These are phyloP conservation scores for Rhizopogon salebrosus DNA, from an alignment of 768 basidiomycete genomes.

Conservation along the genomic window DNA sequence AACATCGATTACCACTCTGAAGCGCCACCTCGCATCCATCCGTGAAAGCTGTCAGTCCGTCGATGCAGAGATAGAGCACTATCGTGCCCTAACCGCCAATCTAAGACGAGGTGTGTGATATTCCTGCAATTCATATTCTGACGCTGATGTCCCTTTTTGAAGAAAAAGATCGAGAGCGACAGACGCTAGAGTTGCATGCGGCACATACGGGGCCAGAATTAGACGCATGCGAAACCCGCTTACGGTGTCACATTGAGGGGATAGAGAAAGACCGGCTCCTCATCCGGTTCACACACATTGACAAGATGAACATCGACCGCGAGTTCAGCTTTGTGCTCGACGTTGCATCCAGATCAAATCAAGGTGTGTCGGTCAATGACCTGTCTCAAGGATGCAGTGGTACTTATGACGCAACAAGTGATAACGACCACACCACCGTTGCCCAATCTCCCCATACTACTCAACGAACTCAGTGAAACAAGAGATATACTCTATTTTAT, in stretches of 20 bases:
- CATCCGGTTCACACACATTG: conserved; percentile 65
- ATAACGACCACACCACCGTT: conserved; percentile 75
- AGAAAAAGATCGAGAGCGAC: conserved; percentile 69
- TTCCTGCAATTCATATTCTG: not conserved
- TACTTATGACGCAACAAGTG: conserved; percentile 38
- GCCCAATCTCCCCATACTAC: conserved; percentile 58
- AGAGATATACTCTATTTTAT: conserved; percentile 71
- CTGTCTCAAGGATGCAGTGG: not conserved
- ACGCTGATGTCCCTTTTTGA: not conserved
- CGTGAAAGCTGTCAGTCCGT: conserved; percentile 54
- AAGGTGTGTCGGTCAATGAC: conserved; percentile 42
- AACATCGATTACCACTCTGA: conserved; percentile 50
- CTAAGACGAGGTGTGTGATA: conserved; percentile 54
- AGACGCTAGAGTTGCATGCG: conserved; percentile 49
- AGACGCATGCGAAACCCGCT: conserved; percentile 45
- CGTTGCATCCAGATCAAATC: conserved; percentile 53
- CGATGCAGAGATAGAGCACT: conserved; percentile 70
- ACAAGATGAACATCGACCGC: conserved; percentile 47
- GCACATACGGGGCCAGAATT: conserved; percentile 51
- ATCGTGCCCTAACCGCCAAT: conserved; percentile 54
- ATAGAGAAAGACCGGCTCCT: conserved; percentile 68
- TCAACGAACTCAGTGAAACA: conserved; percentile 67
- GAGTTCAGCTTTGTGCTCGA: conserved; percentile 80
- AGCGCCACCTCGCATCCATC: conserved; percentile 61
- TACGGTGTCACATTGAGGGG: conserved; percentile 73